Conservation (phyloP, 148 eudicot genomes). For the Vaccinium corymbosum region DNA sequence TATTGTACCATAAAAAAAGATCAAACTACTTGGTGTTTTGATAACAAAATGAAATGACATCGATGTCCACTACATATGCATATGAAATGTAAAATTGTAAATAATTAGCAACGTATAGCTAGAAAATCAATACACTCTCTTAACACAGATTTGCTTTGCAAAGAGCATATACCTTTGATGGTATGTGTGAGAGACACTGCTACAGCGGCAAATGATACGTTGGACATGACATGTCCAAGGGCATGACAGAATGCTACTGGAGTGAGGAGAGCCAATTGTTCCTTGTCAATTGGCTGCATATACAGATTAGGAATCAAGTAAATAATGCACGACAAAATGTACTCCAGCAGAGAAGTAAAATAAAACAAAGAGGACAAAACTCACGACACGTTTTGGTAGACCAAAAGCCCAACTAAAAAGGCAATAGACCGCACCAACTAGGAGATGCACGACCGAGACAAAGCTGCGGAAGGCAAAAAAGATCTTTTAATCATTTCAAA, state of each 20-base stretch:
- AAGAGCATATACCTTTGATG: slow-evolving; percentile 30
- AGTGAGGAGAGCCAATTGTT: slow-evolving; percentile 35
- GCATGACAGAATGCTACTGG: slow-evolving; percentile 50
- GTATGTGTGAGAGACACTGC: slow-evolving; percentile 55
- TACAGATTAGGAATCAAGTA: slow-evolving; percentile 3
- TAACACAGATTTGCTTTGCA: not conserved
- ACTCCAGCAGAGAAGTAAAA: not conserved
- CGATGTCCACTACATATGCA: not conserved
- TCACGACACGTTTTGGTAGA: too few relatives aligned
- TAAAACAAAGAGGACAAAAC: too few relatives aligned
- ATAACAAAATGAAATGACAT: not conserved
- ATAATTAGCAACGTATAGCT: not conserved
- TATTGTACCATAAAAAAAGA: not conserved
- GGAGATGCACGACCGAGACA: too few relatives aligned
- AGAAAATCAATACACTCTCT: not conserved
- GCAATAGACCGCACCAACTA: too few relatives aligned
- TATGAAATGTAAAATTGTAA: not conserved
- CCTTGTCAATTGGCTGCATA: slow-evolving; percentile 29
- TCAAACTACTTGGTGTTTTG: not conserved
- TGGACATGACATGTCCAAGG: slow-evolving; percentile 46
- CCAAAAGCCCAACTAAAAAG: too few relatives aligned
- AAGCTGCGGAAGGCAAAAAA: too few relatives aligned
- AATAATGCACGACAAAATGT: not conserved
- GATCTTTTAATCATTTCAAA: too few relatives aligned
- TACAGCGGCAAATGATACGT: slow-evolving; percentile 53